These are phyloP conservation scores for Calonectria hawksworthii DNA, from an alignment of 2,329 filamentous ascomycete species.

Conservation along the genomic window DNA sequence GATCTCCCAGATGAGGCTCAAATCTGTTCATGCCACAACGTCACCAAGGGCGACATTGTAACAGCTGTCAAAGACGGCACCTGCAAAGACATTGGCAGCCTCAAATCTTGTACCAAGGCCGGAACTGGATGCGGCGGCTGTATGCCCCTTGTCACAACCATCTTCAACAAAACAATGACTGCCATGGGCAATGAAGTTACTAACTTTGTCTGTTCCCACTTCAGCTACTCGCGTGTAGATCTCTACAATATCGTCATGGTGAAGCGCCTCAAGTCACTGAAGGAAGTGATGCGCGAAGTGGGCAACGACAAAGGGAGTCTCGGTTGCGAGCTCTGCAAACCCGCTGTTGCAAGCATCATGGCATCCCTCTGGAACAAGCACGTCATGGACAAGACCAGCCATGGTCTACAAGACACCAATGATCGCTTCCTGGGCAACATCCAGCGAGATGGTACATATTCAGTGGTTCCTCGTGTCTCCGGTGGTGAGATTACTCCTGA, in stretches of 20 bases:
- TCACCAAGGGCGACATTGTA: slow-evolving; percentile 86
- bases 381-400: slow-evolving; percentile 77
- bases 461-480: slow-evolving; percentile 85
- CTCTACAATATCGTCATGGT: slow-evolving; percentile 92
- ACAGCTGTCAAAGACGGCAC: slow-evolving; percentile 80
- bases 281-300: slow-evolving; percentile 82
- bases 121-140: slow-evolving; percentile 93
- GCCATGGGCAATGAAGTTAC: slow-evolving; percentile 89
- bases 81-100: slow-evolving; percentile 84
- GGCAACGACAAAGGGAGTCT: slow-evolving; percentile 80
- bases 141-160: slow-evolving; percentile 88
- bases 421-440: slow-evolving; percentile 91
- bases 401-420: slow-evolving; percentile 91
- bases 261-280: slow-evolving; percentile 80
- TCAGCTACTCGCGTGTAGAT: slow-evolving; percentile 85
- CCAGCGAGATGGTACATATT: slow-evolving; percentile 92
- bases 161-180: slow-evolving; percentile 91
- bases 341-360: slow-evolving; percentile 84
- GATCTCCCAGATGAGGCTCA: slow-evolving; percentile 89
- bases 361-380: slow-evolving; percentile 87
- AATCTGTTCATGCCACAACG: slow-evolving; percentile 94
- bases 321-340: slow-evolving; percentile 91
- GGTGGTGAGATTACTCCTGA: slow-evolving; percentile 91
- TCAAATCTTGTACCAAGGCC: slow-evolving; percentile 93
- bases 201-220: slow-evolving; percentile 89